Evolutionary conservation across 2,329 filamentous ascomycete species (phyloP).

Genomic region (Venturia effusa): DNA sequence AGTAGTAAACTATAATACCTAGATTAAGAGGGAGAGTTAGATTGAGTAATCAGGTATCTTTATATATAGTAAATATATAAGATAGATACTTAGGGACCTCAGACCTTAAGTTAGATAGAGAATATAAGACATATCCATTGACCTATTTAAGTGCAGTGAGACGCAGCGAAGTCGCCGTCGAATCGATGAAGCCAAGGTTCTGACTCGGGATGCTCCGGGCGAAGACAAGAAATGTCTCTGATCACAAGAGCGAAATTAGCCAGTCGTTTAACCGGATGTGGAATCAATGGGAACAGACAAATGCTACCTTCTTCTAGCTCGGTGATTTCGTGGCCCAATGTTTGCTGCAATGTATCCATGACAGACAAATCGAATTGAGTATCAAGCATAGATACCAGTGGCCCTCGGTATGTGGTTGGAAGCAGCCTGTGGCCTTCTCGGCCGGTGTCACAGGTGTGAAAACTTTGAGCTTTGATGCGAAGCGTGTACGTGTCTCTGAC

Average conservation of each 20-base stretch:
- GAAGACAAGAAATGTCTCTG: conserved; percentile 85
- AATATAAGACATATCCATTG: too few species aligned
- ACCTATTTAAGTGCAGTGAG: conserved; percentile 34
- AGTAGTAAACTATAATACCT: neutral
- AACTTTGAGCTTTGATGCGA: neutral
- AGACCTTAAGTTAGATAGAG: too few species aligned
- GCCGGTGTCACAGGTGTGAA: neutral
- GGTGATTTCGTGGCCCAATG: conserved; percentile 39
- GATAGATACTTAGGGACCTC: neutral
- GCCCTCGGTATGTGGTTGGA: neutral
- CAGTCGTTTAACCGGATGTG: neutral
- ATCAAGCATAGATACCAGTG: conserved; percentile 9
- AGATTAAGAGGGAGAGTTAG: neutral
- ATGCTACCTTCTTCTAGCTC: conserved; percentile 51
- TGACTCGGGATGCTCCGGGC: conserved; percentile 61
- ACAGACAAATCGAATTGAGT: conserved; percentile 8
- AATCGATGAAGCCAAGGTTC: conserved; percentile 77
- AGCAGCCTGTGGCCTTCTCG: neutral
- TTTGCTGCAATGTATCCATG: conserved; percentile 25
- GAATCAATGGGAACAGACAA: too few species aligned
- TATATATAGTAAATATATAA: neutral
- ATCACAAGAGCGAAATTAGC: neutral
- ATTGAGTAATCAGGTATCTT: neutral
- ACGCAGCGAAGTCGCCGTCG: conserved; percentile 53
- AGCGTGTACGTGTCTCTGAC: neutral